phyloP scores from a whole-genome alignment of 768 basidiomycete species.

The Boletales sp. region DNA sequence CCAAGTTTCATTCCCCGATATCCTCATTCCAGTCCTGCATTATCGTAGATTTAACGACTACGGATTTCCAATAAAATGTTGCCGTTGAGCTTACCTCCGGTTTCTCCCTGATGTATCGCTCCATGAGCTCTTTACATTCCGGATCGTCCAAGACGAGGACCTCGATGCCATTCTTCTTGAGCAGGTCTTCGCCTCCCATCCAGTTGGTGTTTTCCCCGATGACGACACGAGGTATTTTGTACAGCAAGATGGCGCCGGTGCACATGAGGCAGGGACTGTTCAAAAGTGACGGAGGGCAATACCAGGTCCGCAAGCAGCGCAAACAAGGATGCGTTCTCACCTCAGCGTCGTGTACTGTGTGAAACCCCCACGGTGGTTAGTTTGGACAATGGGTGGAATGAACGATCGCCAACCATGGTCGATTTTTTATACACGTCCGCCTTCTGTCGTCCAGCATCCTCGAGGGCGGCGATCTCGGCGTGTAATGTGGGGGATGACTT shows the following conservation, averaged over 20 bases:
- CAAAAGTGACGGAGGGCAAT: neutral
- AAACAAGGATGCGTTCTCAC: conserved; percentile 13
- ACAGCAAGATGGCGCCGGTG: conserved; percentile 57
- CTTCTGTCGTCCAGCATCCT: conserved; percentile 49
- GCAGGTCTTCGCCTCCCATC: conserved; percentile 50
- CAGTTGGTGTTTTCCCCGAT: conserved; percentile 61
- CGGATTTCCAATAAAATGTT: conserved; percentile 6
- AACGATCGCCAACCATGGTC: conserved; percentile 42
- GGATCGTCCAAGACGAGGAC: conserved; percentile 45
- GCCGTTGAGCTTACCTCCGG: conserved; percentile 41
- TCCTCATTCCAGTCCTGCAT: conserved; percentile 58
- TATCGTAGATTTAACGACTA: conserved; percentile 10
- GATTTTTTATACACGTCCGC: conserved; percentile 42
- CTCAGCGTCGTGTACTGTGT: conserved; percentile 38
- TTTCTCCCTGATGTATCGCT: conserved; percentile 49
- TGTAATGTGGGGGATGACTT: conserved; percentile 41
- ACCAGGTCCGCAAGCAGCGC: neutral
- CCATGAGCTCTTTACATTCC: conserved; percentile 54
- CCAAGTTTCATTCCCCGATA: conserved; percentile 42
- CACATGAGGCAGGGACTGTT: conserved; percentile 64
- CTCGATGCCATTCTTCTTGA: conserved; percentile 52
- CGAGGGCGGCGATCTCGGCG: conserved; percentile 48
- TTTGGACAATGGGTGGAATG: too few relatives aligned
- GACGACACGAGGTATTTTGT: conserved; percentile 62
- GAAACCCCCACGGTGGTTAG: neutral